Evolutionary conservation across 225 moss, liverwort and hornwort genomes (phyloP).

Genomic region (Bryoerythrophyllum caledonicum): DNA sequence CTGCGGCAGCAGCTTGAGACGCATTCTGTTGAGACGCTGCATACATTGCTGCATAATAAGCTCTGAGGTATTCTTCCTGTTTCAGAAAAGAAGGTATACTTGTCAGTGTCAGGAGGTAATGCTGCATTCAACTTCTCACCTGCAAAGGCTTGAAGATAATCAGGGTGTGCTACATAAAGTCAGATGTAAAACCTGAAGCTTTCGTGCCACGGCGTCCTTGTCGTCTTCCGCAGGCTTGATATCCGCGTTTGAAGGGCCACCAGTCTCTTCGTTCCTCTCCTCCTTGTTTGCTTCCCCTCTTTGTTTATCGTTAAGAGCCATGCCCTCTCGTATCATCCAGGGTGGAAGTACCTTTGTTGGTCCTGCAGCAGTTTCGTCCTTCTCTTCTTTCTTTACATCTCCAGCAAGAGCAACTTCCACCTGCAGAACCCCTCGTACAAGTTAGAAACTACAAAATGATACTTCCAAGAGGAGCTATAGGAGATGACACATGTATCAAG

Average conservation of each 20-base stretch:
- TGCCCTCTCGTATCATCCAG: constrained; percentile 98
- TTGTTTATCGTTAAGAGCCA: constrained; percentile 81
- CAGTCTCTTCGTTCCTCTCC: constrained; percentile 43
- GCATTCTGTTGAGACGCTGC: constrained; percentile 52
- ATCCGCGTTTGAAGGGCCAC: constrained; percentile 49
- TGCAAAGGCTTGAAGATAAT: background rate
- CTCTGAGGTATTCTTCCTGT: constrained; percentile 90
- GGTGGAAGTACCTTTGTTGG: constrained; percentile 92
- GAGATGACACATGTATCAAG: background rate
- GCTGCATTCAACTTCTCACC: background rate
- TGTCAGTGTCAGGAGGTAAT: constrained; percentile 1
- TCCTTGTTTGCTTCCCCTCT: constrained; percentile 66
- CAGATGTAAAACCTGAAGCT: constrained; percentile 59
- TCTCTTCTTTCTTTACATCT: constrained; percentile 77
- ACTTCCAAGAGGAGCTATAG: background rate
- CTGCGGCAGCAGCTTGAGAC: constrained; percentile 37
- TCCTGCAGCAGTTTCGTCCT: constrained; percentile 74
- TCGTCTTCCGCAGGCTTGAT: constrained; percentile 84
- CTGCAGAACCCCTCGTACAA: constrained; percentile 35
- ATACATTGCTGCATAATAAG: constrained; percentile 83
- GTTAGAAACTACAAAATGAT: constrained; percentile 14
- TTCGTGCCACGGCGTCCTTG: constrained; percentile 69
- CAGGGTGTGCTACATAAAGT: background rate
- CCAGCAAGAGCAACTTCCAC: constrained; percentile 91
- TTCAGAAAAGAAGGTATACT: background rate